A percentile compares a stretch with the other conserved stretches of the same genome.
Evolutionary conservation across 805 yeast species (phyloP).

Genomic region (Saccharomycopsis olivae): DNA sequence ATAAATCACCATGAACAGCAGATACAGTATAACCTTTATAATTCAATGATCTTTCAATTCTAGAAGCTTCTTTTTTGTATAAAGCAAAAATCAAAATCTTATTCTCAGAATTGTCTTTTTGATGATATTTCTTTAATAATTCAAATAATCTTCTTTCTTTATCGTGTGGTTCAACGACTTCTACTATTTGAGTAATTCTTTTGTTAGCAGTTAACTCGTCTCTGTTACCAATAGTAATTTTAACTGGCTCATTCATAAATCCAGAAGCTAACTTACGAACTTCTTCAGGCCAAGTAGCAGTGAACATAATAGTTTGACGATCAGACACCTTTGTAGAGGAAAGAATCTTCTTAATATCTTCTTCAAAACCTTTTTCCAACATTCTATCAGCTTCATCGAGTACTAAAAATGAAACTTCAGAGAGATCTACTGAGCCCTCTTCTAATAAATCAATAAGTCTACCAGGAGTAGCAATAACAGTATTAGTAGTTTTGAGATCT

Average conservation of each 20-base stretch:
- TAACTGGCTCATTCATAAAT: slow-evolving; percentile 78
- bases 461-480: slow-evolving; percentile 98
- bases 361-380: slow-evolving; percentile 97
- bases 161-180: slow-evolving; percentile 72
- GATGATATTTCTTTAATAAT: slow-evolving; percentile 63
- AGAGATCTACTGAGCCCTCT: slow-evolving; percentile 71
- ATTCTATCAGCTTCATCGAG: slow-evolving; percentile 98
- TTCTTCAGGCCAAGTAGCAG: slow-evolving; percentile 99
- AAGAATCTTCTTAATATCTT: slow-evolving; percentile 82
- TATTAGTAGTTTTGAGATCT: slow-evolving; percentile 53
- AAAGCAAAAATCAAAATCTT: slow-evolving; percentile 87
- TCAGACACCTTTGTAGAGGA: slow-evolving; percentile 33
- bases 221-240: slow-evolving; percentile 85
- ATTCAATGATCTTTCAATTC: slow-evolving; percentile 69
- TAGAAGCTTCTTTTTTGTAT: slow-evolving; percentile 91
- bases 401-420: slow-evolving; percentile 64
- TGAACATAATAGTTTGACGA: slow-evolving; percentile 87
- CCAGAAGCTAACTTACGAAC: slow-evolving; percentile 84
- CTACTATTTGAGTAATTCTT: slow-evolving; percentile 87
- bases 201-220: slow-evolving; percentile 93
- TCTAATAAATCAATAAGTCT: slow-evolving; percentile 82
- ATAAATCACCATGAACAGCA: slow-evolving; percentile 92
- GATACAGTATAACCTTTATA: slow-evolving; percentile 73
- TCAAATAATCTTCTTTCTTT: slow-evolving; percentile 72
- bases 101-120: slow-evolving; percentile 56